Base-by-base conservation (phyloP, 345 rosid species). In the Corchorus capsularis region DNA sequence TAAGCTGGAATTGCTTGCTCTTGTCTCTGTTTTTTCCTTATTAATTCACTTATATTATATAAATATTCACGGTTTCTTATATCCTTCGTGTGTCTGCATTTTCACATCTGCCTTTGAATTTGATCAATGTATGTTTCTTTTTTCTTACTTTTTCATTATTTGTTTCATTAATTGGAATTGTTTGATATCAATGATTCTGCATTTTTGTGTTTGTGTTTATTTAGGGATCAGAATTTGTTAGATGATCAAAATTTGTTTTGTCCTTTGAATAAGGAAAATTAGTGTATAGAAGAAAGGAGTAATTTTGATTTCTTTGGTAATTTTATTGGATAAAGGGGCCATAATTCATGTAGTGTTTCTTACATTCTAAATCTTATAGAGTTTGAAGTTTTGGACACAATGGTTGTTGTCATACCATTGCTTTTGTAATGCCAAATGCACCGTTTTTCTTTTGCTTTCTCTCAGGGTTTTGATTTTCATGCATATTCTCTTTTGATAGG, bases 141-240 rank as follows among this genome's bases (percentile, higher is more conserved):
- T 49, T 15, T 62, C 6, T 15, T 16, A 3, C 34, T 22, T 49
- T 47, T 47, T 15, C 1, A 27, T 67, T 27, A 47, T 47, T 14
- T 8, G 41, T 67, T 67, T 22, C 19, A 46, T 67, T 22, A n/a
- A 46, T 67, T 22, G 71, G 56, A 47, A 67, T 46, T 67, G 22
- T n/a, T 67, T 67, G 19, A 20, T 67, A 7, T 6, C 35, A 10
- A 20, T 15, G 13, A 8, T 41, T 41, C 6, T 41, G 32, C n/a
- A n/a, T 9, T 64, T 14, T 62, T 35, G n/a, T n/a, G 41, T 14
- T 5, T 5, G 17, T 62, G 66, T 3, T 4, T 0, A 12, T 15
- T 19, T 32, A 14, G 5, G 37, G 64, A 5, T 54, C 22, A 43
- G 8, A 64, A 39, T 64, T 4, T 3, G 27, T 64, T 64, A 2